Percentiles rank a stretch among this genome's conserved stretches.
Conservation (phyloP, 768 basidiomycete genomes). For the Termitomyces sp. region DNA sequence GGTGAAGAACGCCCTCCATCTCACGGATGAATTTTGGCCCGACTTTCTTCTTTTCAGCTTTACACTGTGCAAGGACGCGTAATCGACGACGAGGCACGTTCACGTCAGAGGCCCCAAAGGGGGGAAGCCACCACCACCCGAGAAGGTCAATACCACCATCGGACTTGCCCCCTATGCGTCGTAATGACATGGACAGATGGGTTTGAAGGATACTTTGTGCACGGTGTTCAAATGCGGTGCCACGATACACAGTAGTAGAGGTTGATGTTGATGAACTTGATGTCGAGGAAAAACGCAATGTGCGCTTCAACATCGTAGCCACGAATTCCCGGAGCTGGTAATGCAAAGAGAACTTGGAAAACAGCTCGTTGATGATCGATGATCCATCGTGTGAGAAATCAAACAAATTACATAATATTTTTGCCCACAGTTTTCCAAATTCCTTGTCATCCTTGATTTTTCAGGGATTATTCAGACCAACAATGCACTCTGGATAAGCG, state of each 20-base stretch:
- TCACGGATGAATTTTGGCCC: constrained; percentile 82
- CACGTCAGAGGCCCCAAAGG: constrained; percentile 2
- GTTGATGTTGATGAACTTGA: not conserved
- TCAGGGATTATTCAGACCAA: too few relatives aligned
- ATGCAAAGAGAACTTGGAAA: not conserved
- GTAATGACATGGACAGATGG: constrained; percentile 74
- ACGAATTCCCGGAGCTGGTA: constrained; percentile 8
- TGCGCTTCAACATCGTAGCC: not conserved
- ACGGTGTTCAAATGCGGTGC: constrained; percentile 70
- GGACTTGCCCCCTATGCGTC: constrained; percentile 76
- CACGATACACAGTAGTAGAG: constrained; percentile 58
- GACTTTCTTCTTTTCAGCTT: constrained; percentile 80
- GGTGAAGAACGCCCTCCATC: constrained; percentile 81
- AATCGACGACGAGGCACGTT: constrained; percentile 40
- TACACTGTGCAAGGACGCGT: constrained; percentile 84
- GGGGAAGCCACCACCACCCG: constrained; percentile 92
- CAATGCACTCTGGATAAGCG: too few relatives aligned
- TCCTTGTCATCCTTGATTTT: too few relatives aligned
- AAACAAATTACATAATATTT: not conserved
- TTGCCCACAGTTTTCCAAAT: too few relatives aligned
- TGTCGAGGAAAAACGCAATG: constrained; percentile 6
- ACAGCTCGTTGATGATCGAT: not conserved
- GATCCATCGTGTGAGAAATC: not conserved
- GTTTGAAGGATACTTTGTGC: constrained; percentile 55
- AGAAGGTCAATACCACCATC: constrained; percentile 87